Percentiles rank a stretch among this genome's conserved stretches.
Conservation (phyloP, 169 alveolate species). For the Plasmodium billcollinsi region DNA sequence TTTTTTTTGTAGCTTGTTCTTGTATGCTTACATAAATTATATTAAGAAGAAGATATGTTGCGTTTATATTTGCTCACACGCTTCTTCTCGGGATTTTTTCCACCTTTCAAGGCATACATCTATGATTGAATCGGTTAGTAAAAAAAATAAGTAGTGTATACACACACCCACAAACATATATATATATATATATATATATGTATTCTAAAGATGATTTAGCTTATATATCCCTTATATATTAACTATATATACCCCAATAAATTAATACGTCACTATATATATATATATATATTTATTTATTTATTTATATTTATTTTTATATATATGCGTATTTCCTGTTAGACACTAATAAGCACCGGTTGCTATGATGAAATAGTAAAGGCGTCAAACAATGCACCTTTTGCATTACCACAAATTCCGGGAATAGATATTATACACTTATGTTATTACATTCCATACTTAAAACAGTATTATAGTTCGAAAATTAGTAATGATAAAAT, state of each 20-base stretch:
- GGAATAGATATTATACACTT: constrained; percentile 62
- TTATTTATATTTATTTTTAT: not conserved
- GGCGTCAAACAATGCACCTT: constrained; percentile 77
- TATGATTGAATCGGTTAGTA: constrained; percentile 75
- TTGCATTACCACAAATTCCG: constrained; percentile 61
- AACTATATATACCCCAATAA: too few species aligned
- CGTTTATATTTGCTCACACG: constrained; percentile 76
- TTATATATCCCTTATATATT: too few species aligned
- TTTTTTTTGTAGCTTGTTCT: constrained; percentile 70
- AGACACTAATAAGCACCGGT: constrained; percentile 79
- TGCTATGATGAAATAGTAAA: constrained; percentile 78
- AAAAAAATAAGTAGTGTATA: not conserved
- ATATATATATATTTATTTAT: not conserved
- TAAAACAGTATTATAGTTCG: constrained; percentile 72
- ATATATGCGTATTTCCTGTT: constrained; percentile 1
- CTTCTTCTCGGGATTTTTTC: constrained; percentile 79
- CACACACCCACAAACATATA: not conserved
- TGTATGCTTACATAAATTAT: constrained; percentile 82
- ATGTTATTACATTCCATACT: constrained; percentile 71
- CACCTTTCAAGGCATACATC: constrained; percentile 80
- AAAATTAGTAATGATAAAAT: constrained; percentile 34
- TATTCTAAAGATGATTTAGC: too few species aligned
- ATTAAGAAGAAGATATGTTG: constrained; percentile 75
- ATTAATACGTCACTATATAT: not conserved
- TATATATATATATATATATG: not conserved